phyloP scores from a whole-genome alignment of 1,139 yeast species.

The Barnettozyma hawaiiensis region DNA sequence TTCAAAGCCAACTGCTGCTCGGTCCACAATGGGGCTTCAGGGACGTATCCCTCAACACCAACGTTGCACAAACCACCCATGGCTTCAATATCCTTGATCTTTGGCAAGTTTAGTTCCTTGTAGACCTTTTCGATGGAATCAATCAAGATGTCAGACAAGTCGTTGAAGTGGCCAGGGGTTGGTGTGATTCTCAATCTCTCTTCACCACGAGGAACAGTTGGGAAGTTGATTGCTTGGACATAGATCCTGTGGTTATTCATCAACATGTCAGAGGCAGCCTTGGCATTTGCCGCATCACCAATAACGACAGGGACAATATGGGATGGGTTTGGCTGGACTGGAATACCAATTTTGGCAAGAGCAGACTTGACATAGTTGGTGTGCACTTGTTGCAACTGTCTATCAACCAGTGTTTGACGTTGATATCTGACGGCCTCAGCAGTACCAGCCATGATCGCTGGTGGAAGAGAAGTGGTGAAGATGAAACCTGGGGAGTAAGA shows the following conservation, averaged over 20 bases:
- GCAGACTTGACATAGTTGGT: slow-evolving; percentile 79
- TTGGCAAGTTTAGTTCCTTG: slow-evolving; percentile 64
- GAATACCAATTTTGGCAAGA: slow-evolving; percentile 70
- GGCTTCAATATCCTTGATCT: slow-evolving; percentile 71
- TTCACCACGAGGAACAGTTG: slow-evolving; percentile 93
- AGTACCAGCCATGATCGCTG: slow-evolving; percentile 97
- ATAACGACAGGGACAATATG: slow-evolving; percentile 94
- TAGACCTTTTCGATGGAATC: slow-evolving; percentile 79
- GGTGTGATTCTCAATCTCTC: slow-evolving; percentile 97
- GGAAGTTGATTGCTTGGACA: slow-evolving; percentile 97
- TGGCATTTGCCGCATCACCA: slow-evolving; percentile 92
- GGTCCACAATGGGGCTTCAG: slow-evolving; percentile 69
- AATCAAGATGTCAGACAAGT: slow-evolving; percentile 69
- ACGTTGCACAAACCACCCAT: slow-evolving; percentile 89
- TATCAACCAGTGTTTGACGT: slow-evolving; percentile 67
- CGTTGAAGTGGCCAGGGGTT: slow-evolving; percentile 89
- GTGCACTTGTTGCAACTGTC: slow-evolving; percentile 80
- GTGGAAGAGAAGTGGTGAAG: slow-evolving; percentile 94
- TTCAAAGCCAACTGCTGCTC: slow-evolving; percentile 63
- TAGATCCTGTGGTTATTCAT: slow-evolving; percentile 81
- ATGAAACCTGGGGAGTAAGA: slow-evolving; percentile 97
- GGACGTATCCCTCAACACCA: slow-evolving; percentile 47
- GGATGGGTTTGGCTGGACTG: slow-evolving; percentile 95
- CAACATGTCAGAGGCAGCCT: slow-evolving; percentile 82
- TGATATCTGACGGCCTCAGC: slow-evolving; percentile 81